These are phyloP conservation scores for Saccharomycopsis oosterbeekiorum DNA, from an alignment of 805 yeast species.

Conservation along the genomic window DNA sequence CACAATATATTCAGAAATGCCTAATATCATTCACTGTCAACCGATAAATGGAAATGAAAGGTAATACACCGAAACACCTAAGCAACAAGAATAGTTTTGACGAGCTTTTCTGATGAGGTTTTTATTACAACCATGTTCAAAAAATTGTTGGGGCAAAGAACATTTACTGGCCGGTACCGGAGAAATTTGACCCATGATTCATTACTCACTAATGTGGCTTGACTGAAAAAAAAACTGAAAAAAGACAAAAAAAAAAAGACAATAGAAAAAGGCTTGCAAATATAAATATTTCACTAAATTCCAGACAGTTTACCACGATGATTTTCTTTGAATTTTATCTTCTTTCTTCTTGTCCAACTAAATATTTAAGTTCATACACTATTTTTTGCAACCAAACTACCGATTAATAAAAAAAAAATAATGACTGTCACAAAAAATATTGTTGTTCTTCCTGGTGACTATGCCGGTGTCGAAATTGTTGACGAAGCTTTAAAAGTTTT, in stretches of 20 bases:
- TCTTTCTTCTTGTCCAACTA: neutral
- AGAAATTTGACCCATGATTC: neutral
- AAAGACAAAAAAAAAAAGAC: neutral
- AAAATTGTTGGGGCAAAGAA: neutral
- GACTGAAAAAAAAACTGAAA: neutral
- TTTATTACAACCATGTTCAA: too few species aligned
- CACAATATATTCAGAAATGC: too few species aligned
- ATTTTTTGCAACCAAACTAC: too few species aligned
- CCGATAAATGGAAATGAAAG: too few species aligned
- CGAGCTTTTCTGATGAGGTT: too few species aligned
- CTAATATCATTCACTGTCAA: too few species aligned
- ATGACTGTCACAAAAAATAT: constrained; percentile 43
- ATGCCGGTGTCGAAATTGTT: constrained; percentile 86
- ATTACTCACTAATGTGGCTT: neutral
- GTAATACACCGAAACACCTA: too few species aligned
- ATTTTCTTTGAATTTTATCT: too few species aligned
- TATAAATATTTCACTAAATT: too few species aligned
- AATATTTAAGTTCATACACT: neutral
- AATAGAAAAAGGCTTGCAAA: neutral
- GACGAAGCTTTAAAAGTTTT: constrained; percentile 89
- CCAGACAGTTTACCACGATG: too few species aligned
- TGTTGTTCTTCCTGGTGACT: constrained; percentile 93
- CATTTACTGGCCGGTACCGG: neutral
- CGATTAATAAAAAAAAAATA: neutral
- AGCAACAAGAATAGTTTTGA: too few species aligned